Percentiles rank a stretch among this genome's conserved stretches.
Evolutionary conservation across 2,329 filamentous ascomycete species (phyloP).

Genomic region (Arthrocladium fulminans): DNA sequence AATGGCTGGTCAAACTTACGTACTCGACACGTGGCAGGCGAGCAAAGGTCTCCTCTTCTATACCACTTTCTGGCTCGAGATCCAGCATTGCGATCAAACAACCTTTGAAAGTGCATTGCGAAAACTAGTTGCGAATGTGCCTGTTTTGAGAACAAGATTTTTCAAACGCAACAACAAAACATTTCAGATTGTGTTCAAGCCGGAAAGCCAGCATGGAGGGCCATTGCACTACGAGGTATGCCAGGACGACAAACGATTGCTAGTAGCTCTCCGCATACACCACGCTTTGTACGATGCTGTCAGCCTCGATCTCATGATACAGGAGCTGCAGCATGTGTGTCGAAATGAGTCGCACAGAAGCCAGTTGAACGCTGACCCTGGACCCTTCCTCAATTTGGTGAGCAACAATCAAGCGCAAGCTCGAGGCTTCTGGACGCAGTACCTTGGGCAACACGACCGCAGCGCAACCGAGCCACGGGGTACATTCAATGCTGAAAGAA

Average conservation of each 20-base stretch:
- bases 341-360: slow-evolving; percentile 21
- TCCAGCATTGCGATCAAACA: slow-evolving; percentile 35
- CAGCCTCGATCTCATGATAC: slow-evolving; percentile 58
- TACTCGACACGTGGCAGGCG: slow-evolving; percentile 68
- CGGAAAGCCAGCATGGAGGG: slow-evolving; percentile 14
- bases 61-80: slow-evolving; percentile 57
- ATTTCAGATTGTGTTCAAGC: slow-evolving; percentile 15
- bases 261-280: slow-evolving; percentile 55
- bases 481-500: slow-evolving; percentile 18
- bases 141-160: slow-evolving; percentile 63
- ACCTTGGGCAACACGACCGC: slow-evolving; percentile 25
- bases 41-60: slow-evolving; percentile 61
- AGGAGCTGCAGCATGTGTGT: slow-evolving; percentile 42
- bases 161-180: slow-evolving; percentile 24
- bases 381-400: slow-evolving; percentile 9
- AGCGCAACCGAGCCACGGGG: not conserved
- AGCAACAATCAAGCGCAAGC: slow-evolving; percentile 15
- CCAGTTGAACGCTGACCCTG: slow-evolving; percentile 23
- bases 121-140: slow-evolving; percentile 44
- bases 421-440: slow-evolving; percentile 38
- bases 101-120: slow-evolving; percentile 54
- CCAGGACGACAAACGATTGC: slow-evolving; percentile 16
- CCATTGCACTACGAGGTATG: slow-evolving; percentile 12
- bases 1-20: slow-evolving; percentile 69
- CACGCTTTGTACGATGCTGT: slow-evolving; percentile 85